Conservation (phyloP, 1,139 yeast genomes). For the Magnusiomyces sp. region DNA sequence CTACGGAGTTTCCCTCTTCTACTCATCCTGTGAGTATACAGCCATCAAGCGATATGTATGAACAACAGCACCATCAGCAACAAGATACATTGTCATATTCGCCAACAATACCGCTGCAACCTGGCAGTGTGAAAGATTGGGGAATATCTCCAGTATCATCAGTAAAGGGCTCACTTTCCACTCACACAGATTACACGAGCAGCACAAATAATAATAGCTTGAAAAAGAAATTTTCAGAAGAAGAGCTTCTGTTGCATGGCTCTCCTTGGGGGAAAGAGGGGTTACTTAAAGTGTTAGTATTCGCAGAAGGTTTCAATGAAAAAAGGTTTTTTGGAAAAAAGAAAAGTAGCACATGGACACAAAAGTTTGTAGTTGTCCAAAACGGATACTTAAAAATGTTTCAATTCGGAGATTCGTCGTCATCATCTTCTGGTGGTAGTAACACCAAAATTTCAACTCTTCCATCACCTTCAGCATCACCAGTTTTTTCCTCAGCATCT, state of each 20-base stretch:
- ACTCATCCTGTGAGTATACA: no score
- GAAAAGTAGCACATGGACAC: constrained; percentile 19
- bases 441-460: no score
- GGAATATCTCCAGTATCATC: background rate
- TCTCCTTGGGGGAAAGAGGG: constrained; percentile 82
- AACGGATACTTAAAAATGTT: constrained; percentile 30
- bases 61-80: no score
- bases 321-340: constrained; percentile 7
- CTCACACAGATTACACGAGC: background rate
- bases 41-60: no score
- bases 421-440: background rate
- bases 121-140: no score
- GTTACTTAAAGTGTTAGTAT: constrained; percentile 43
- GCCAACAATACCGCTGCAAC: no score
- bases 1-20: no score
- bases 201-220: background rate
- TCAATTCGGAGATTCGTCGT: constrained; percentile 20
- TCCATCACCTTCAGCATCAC: no score
- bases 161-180: background rate
- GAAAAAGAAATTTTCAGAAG: constrained; percentile 30
- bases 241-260: constrained; percentile 55
- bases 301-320: no score
- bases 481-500: background rate
- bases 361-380: constrained; percentile 29
- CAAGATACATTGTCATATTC: no score